phyloP scores from a whole-genome alignment of 225 moss, liverwort and hornwort species.

The Ulota crispa region DNA sequence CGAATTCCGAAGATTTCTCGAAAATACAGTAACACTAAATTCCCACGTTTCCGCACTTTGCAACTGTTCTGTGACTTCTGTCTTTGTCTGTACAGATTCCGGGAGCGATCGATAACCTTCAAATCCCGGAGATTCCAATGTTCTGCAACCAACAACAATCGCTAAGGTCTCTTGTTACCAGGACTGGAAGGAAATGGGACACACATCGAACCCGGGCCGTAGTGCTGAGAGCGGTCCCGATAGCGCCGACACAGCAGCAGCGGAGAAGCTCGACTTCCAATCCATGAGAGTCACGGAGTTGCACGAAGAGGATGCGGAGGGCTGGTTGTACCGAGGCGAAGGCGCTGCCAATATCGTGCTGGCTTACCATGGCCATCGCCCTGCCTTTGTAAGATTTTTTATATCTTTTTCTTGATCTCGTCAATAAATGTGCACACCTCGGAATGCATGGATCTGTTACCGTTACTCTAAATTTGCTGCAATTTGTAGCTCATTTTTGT shows the following conservation, averaged over 20 bases:
- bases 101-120: background rate
- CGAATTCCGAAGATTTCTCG: background rate
- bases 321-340: conserved; percentile 88
- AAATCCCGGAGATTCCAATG: background rate
- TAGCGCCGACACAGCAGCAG: conserved; percentile 20
- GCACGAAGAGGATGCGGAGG: conserved; percentile 60
- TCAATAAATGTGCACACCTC: background rate
- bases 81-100: background rate
- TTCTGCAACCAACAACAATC: background rate
- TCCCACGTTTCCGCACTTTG: background rate
- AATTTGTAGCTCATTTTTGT: background rate
- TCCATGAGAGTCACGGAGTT: conserved; percentile 39
- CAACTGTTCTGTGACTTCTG: background rate
- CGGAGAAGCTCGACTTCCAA: conserved; percentile 37
- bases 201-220: background rate
- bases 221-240: background rate
- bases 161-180: background rate
- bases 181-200: conserved; percentile 21
- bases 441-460: background rate
- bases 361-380: conserved; percentile 69
- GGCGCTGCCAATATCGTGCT: conserved; percentile 91
- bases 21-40: background rate
- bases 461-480: background rate
- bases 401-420: background rate
- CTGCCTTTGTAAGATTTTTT: conserved; percentile 54